Conservation (phyloP, 495 filamentous ascomycete species). For the Parmelia sp. region DNA sequence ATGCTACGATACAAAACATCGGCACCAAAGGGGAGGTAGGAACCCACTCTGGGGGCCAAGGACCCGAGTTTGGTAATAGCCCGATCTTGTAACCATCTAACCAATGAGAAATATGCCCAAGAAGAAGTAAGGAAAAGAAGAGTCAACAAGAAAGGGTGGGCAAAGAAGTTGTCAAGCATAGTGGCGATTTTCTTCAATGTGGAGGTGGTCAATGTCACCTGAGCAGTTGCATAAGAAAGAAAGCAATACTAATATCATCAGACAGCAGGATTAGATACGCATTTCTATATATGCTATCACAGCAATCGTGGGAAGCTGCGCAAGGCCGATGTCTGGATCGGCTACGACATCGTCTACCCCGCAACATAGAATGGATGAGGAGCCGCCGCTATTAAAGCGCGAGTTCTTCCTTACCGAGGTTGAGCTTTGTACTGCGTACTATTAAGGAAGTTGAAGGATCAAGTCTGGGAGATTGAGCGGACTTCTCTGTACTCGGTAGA, state of each 20-base stretch:
- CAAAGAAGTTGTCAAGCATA: constrained; percentile 10
- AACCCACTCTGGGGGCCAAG: background rate
- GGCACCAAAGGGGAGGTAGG: constrained; percentile 14
- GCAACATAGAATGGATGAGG: background rate
- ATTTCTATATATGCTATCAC: too few species aligned
- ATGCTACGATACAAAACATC: constrained; percentile 27
- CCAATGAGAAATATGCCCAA: background rate
- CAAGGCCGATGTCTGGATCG: too few species aligned
- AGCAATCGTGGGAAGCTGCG: too few species aligned
- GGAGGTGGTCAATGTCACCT: background rate
- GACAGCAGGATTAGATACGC: too few species aligned
- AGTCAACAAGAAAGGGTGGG: background rate
- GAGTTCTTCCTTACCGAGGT: too few species aligned
- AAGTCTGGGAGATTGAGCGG: too few species aligned
- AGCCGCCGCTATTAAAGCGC: too few species aligned
- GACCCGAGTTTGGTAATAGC: constrained; percentile 9
- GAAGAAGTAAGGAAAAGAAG: background rate
- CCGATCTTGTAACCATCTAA: background rate
- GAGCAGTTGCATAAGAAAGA: too few species aligned
- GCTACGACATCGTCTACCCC: too few species aligned
- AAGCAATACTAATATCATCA: background rate
- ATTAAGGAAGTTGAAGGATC: too few species aligned
- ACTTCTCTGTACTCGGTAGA: too few species aligned
- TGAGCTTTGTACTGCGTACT: too few species aligned
- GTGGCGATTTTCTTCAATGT: background rate